Evolutionary conservation across 2,329 filamentous ascomycete species (phyloP).

Genomic region (Rutstroemia sp.): DNA sequence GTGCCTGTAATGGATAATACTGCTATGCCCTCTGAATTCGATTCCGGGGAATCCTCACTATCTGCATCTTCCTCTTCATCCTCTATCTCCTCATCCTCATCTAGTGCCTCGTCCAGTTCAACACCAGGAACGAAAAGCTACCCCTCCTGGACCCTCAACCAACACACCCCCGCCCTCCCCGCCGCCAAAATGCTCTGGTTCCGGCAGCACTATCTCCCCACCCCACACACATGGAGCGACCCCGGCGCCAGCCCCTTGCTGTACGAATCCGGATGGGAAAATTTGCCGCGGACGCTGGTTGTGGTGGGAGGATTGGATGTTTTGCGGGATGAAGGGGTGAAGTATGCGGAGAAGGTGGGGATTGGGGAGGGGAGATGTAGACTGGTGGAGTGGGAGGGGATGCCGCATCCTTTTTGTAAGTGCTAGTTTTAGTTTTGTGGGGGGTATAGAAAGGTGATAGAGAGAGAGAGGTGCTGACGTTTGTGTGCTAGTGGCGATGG

Average conservation of each 20-base stretch:
- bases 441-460: too few species aligned
- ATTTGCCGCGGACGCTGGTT: slow-evolving; percentile 43
- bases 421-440: too few species aligned
- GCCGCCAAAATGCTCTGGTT: slow-evolving; percentile 55
- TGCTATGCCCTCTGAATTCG: too few species aligned
- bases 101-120: too few species aligned
- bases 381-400: slow-evolving; percentile 43
- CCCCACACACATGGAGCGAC: slow-evolving; percentile 37
- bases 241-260: slow-evolving; percentile 49
- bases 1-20: too few species aligned
- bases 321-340: slow-evolving; percentile 45
- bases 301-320: slow-evolving; percentile 50
- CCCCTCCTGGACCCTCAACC: slow-evolving; percentile 42
- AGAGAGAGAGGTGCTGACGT: not conserved
- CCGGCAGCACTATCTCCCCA: slow-evolving; percentile 47
- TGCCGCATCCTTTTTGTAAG: slow-evolving; percentile 46
- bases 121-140: slow-evolving; percentile 20
- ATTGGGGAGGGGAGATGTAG: slow-evolving; percentile 41
- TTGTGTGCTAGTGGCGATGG: slow-evolving; percentile 40
- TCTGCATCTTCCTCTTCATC: too few species aligned
- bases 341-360: slow-evolving; percentile 24
- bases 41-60: too few species aligned
- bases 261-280: slow-evolving; percentile 39
- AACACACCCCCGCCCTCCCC: slow-evolving; percentile 44
- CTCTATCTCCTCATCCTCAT: not conserved